phyloP scores from a whole-genome alignment of 805 yeast genomes.

The Candida stauntonica region DNA sequence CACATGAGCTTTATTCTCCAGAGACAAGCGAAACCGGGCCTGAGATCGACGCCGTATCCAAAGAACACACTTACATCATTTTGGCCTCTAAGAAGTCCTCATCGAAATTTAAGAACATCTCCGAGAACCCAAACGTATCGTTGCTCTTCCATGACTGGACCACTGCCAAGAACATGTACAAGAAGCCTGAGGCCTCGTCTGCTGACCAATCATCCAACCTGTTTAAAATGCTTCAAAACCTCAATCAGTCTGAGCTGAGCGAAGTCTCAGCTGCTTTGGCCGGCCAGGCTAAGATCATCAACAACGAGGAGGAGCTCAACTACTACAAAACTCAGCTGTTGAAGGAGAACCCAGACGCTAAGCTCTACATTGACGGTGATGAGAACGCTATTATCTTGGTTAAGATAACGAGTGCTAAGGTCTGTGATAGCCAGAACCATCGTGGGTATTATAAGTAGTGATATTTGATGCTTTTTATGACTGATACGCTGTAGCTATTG shows the following conservation, averaged over 20 bases:
- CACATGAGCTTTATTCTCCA: slow-evolving; percentile 30
- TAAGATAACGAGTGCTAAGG: slow-evolving; percentile 61
- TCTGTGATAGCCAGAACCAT: slow-evolving; percentile 74
- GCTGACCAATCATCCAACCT: slow-evolving; percentile 38
- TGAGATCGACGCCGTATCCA: slow-evolving; percentile 26
- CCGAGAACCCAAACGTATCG: slow-evolving; percentile 71
- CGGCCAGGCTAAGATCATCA: slow-evolving; percentile 63
- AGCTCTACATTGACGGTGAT: slow-evolving; percentile 59
- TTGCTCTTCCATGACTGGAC: slow-evolving; percentile 90
- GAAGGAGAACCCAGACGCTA: slow-evolving; percentile 64
- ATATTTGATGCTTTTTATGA: neutral
- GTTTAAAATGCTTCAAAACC: slow-evolving; percentile 59
- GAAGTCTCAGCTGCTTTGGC: slow-evolving; percentile 77
- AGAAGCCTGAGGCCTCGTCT: slow-evolving; percentile 27
- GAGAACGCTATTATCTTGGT: slow-evolving; percentile 65
- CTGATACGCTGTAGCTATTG: too few species aligned
- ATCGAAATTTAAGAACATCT: slow-evolving; percentile 67
- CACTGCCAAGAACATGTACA: slow-evolving; percentile 45
- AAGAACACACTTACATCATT: slow-evolving; percentile 49
- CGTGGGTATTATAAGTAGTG: slow-evolving; percentile 29
- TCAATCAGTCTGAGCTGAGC: slow-evolving; percentile 77
- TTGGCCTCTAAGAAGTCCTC: slow-evolving; percentile 71
- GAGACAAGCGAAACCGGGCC: slow-evolving; percentile 18
- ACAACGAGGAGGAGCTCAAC: slow-evolving; percentile 43
- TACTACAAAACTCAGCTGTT: slow-evolving; percentile 61